Conservation (phyloP, 345 rosid species). For the Hirschfeldia incana region DNA sequence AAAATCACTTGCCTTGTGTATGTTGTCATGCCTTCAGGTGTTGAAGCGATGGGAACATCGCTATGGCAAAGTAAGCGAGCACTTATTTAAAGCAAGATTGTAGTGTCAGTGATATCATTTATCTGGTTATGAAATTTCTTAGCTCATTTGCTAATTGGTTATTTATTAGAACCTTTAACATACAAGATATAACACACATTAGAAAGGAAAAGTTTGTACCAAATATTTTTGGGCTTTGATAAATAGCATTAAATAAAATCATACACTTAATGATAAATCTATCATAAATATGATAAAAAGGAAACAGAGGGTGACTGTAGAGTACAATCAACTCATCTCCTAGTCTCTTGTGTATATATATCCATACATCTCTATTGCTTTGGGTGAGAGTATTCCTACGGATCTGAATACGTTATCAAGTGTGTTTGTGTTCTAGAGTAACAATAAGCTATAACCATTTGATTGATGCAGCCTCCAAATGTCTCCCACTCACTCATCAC, state of each 20-base stretch:
- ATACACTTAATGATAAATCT: slow-evolving; percentile 6
- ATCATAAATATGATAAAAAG: background rate
- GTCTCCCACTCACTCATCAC: slow-evolving; percentile 26
- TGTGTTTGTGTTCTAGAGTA: background rate
- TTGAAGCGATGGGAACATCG: no score
- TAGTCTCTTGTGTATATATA: background rate
- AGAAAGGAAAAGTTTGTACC: background rate
- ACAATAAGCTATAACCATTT: slow-evolving; percentile 17
- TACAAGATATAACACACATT: background rate
- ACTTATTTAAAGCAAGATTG: no score
- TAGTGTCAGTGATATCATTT: slow-evolving; percentile 4
- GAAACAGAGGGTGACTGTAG: background rate
- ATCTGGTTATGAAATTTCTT: background rate
- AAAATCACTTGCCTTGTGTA: no score
- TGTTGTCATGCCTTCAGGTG: no score
- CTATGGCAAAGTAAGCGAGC: no score
- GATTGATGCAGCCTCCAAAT: slow-evolving; percentile 12
- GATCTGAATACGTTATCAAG: slow-evolving; percentile 13
- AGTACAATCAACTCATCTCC: slow-evolving; percentile 6
- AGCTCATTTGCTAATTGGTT: slow-evolving; percentile 3
- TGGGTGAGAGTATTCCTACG: slow-evolving; percentile 15
- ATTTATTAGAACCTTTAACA: slow-evolving; percentile 4
- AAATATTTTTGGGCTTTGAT: background rate
- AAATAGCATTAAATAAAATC: slow-evolving; percentile 2
- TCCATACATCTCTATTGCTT: slow-evolving; percentile 20